phyloP scores from a whole-genome alignment of 2,329 filamentous ascomycete species.

The Lachnellula arida region DNA sequence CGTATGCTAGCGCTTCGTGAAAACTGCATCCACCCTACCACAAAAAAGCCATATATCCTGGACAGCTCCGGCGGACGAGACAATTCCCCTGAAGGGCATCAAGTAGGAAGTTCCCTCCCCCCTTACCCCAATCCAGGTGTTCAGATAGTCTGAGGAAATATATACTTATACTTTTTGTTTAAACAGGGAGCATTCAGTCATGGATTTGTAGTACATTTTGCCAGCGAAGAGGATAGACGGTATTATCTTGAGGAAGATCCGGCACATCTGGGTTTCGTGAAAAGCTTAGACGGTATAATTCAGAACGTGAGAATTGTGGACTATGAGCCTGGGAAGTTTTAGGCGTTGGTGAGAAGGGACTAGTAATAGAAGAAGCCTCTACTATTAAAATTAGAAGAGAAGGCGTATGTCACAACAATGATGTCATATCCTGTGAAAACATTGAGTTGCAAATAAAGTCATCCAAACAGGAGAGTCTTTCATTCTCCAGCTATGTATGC shows the following conservation, averaged over 20 bases:
- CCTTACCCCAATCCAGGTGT: neutral
- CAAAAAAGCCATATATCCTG: conserved; percentile 56
- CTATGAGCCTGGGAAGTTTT: conserved; percentile 51
- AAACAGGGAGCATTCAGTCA: conserved; percentile 59
- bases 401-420: too few species aligned
- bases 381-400: neutral
- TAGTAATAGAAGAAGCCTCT: neutral
- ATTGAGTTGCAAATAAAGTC: neutral
- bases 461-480: neutral
- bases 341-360: neutral
- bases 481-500: conserved; percentile 12
- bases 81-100: conserved; percentile 55
- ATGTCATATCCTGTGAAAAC: neutral
- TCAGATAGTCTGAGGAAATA: neutral
- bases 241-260: conserved; percentile 66
- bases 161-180: conserved; percentile 1
- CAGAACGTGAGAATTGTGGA: conserved; percentile 55
- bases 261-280: conserved; percentile 56
- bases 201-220: conserved; percentile 65
- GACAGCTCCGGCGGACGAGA: conserved; percentile 55
- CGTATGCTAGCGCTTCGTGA: conserved; percentile 53
- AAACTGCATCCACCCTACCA: conserved; percentile 54
- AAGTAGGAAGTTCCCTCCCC: conserved; percentile 41
- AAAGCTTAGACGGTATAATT: conserved; percentile 43
- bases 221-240: conserved; percentile 56